Evolutionary conservation across 2,329 filamentous ascomycete species (phyloP), one percentile per base, ranked within the genome.

Genomic region (Aspergillaceae sp.): DNA sequence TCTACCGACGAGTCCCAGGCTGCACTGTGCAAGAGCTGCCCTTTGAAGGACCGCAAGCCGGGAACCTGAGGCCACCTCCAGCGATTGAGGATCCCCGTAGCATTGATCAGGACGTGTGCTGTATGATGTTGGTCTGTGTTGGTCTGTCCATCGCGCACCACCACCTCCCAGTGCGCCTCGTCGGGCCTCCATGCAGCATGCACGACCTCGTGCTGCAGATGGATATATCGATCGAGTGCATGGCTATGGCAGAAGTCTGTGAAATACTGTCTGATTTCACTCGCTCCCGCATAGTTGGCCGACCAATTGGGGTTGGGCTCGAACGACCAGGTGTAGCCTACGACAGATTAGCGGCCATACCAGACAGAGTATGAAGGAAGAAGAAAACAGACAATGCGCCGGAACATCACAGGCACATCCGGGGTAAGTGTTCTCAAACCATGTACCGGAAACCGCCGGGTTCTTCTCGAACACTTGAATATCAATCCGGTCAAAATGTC

Each of bases 401-500:
- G 58, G 59, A 6, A 64, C 60, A 48, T 66, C 64, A 46, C 60
- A 57, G 36, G 53, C 49, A 4, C 55, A 51, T 2, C 55, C 55
- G 0, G 55, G 55, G 32, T 57, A 57, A 3, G 46, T 48, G 40
- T 56, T 56, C 8, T 52, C 50, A 6, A 55, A 44, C 51, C 53
- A 55, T 7, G 53, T 55, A n/a, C 52, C 53, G 27, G 58, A 51
- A 8, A 57, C 41, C 19, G 56, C 55, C 8, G 42, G 65, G 60
- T 48, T 67, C 64, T 44, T 47, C 52, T 74, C 72, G 45, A 71
- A 74, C 8, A 32, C 8, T 32, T 19, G 19, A 19, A 19, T 1
- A 43, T 74, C 68, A 1, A 63, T 58, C 40, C 68, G 58, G 4
- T 66, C 62, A 29, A 70, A 48, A 10, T 63, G 58, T 46, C 69